Conservation (phyloP, 163 green algal species). For the Scenedesmus sp. region DNA sequence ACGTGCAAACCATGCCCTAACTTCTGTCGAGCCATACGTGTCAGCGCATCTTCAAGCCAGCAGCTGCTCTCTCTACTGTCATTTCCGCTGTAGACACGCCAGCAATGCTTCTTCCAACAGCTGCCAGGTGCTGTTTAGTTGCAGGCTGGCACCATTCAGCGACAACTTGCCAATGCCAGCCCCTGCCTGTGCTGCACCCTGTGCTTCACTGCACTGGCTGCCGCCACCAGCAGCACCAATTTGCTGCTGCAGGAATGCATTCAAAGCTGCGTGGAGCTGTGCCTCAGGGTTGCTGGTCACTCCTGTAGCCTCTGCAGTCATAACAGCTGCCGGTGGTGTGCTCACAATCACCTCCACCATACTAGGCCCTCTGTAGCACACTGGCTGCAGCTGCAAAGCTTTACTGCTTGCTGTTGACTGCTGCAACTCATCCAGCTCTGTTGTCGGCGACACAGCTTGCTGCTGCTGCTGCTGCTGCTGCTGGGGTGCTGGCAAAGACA, state of each 20-base stretch:
- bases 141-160: background rate
- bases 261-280: background rate
- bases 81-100: background rate
- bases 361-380: constrained; percentile 51
- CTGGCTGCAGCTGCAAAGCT: background rate
- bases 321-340: background rate
- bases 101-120: background rate
- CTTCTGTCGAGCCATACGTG: background rate
- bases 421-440: background rate
- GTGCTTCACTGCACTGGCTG: background rate
- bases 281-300: background rate
- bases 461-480: constrained; percentile 32
- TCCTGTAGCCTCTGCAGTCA: background rate
- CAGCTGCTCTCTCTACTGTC: background rate
- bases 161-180: background rate
- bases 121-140: constrained; percentile 4
- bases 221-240: background rate
- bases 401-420: constrained; percentile 6
- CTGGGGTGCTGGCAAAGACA: constrained; percentile 32
- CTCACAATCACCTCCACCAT: constrained; percentile 58
- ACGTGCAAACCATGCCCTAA: background rate
- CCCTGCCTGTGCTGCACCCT: background rate
- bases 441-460: background rate
- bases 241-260: background rate
- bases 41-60: background rate